Evolutionary conservation across 257 asterid species (phyloP).

Genomic region (Voacanga thouarsii): DNA sequence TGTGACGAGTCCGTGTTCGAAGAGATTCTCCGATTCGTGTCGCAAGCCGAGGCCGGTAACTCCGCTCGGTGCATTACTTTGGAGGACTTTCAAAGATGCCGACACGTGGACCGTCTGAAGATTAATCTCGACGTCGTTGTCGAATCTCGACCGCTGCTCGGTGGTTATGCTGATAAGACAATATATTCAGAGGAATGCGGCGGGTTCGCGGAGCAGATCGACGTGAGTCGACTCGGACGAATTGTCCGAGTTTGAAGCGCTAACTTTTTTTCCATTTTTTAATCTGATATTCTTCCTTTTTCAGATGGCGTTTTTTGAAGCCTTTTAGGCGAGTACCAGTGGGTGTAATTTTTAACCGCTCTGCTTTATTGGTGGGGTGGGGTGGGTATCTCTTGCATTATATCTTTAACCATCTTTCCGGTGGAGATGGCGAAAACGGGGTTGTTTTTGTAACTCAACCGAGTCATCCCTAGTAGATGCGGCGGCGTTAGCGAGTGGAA

Average conservation of each 20-base stretch:
- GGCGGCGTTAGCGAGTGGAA: not conserved
- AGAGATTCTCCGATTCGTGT: conserved; percentile 51
- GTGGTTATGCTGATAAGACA: conserved; percentile 23
- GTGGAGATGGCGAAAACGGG: conserved; percentile 28
- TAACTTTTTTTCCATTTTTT: not conserved
- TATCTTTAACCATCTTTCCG: not conserved
- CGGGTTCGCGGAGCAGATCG: not conserved
- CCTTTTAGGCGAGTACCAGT: not conserved
- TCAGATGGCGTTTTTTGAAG: not conserved
- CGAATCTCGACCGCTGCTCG: conserved; percentile 61
- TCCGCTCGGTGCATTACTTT: conserved; percentile 16
- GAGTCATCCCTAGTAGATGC: conserved; percentile 23
- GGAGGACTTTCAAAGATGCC: conserved; percentile 46
- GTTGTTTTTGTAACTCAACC: conserved; percentile 13
- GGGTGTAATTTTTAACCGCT: not conserved
- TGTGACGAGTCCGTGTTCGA: conserved; percentile 73
- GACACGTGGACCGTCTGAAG: conserved; percentile 38
- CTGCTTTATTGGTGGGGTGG: not conserved
- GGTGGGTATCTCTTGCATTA: not conserved
- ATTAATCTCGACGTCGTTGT: conserved; percentile 27
- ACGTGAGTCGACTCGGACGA: conserved; percentile 15
- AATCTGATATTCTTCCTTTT: not conserved
- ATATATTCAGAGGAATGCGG: not conserved
- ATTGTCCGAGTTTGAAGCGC: conserved; percentile 4
- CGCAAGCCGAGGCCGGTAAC: conserved; percentile 25